Evolutionary conservation across 148 eudicot genomes (phyloP), one percentile per base, ranked within the genome.

Genomic region (Spergularia marina): DNA sequence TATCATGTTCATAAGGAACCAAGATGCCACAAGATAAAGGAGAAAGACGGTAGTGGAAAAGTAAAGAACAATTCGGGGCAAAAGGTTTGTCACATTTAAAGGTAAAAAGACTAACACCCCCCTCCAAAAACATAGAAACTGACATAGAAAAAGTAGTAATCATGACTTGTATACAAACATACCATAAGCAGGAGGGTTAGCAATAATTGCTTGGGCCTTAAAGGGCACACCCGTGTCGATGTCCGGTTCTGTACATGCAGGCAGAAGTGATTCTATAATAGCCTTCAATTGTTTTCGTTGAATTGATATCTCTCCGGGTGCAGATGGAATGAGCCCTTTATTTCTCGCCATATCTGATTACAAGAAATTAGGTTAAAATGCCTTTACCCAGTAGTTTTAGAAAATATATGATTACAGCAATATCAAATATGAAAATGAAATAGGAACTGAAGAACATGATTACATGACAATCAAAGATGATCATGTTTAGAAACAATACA

Each of bases 111-210:
- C 59, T 53, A 7, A 12, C 9, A 41, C 41, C 51, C 69, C 8
- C 10, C 34, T 52, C 17, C 57, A 72, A 47, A 34, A 18, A 55
- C 53, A 36, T 30, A 10, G 17, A 44, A 59, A 57, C 41, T 23
- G 60, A 13, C 15, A 14, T 12, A 7, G 25, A 11, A 20, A 58
- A 59, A 59, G 47, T 12, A 65, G 9, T 47, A 21, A 70, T 16
- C 7, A 30, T 23, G 71, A 56, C 39, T 12, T 44, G 16, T 71
- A 23, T 40, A 15, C 63, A 41, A 65, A 61, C 97, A 82, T 74
- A 83, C 86, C 86, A 65, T 83, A 83, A 34, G 86, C 84, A 65
- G 86, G 86, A 78, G 86, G 84, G 20, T 84, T 84, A 53, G 86
- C 82, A 65, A 84, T 77, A 25, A 84, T 84, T 56, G 86, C 84